Base-by-base conservation (phyloP, 768 basidiomycete species). In the Amanita subjunquillea region DNA sequence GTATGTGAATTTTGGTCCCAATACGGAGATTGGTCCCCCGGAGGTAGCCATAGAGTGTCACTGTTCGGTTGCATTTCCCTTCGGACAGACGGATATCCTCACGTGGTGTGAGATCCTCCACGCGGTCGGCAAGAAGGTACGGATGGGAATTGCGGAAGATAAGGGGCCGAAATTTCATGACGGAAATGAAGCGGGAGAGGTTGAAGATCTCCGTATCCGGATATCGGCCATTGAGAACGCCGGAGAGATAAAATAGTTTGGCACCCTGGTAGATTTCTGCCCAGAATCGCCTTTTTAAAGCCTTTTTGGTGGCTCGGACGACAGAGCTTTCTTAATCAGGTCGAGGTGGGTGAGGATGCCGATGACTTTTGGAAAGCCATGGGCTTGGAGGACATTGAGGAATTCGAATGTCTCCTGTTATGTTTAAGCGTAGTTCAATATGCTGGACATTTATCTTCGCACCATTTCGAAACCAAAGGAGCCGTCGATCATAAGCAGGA, bases 381-480 rank as follows among this genome's bases (percentile, higher is more conserved):
- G 96, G 0, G 91, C 78, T 71, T 97, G 93, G 23, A 99, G 84
- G 60, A 97, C 83, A 60, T 97, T 98, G 51, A 99, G 84, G 58
- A 98, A 97, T 69, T 99, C 96, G 61, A 99, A 98, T 0, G 92
- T 92, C 83, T 98, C 96, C 94, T 97, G 63, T 6, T 0, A 42
- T 30, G 30, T 3, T 45, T 47, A 20, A 45, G 32, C 45, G 29
- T 27, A 37, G 23, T 37, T 23, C 20, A 55, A 40, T 43, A 8
- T 48, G 30, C 23, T 15, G 47, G 38, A 3, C 44, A 49, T 29
- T 45, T 1, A 6, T 27, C 46, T 47, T 0, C 27, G 46, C 58
- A 92, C 95, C 96, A 98, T 99, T 70, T 98, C 96, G 59, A 98
- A 95, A 3, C 96, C 96, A 67, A 93, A 98, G 25, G 91, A 93